Conservation (phyloP, 78 protist species). For the Andalucia godoyi region DNA sequence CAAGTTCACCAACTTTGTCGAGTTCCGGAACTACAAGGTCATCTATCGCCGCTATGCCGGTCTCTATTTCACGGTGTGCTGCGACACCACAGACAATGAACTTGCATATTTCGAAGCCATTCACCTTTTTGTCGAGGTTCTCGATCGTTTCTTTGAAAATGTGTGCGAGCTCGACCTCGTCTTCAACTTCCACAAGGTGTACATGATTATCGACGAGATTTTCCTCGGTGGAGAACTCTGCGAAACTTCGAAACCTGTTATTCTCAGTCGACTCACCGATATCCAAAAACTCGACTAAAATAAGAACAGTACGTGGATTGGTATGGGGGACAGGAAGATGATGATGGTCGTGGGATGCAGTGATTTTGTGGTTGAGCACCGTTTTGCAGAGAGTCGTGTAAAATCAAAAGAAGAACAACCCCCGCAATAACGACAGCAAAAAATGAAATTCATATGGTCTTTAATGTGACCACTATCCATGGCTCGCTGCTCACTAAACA, state of each 20-base stretch:
- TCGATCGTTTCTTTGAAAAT: slow-evolving; percentile 88
- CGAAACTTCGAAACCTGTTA: slow-evolving; percentile 73
- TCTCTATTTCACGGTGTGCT: slow-evolving; percentile 82
- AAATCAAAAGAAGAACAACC: no score
- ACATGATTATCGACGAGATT: slow-evolving; percentile 87
- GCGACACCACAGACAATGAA: slow-evolving; percentile 88
- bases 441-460: no score
- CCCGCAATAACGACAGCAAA: no score
- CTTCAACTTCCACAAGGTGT: slow-evolving; percentile 86
- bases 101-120: slow-evolving; percentile 81
- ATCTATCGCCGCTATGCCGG: slow-evolving; percentile 93
- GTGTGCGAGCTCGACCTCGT: slow-evolving; percentile 97
- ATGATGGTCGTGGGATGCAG: no score
- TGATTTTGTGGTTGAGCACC: no score
- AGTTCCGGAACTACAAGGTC: slow-evolving; percentile 68
- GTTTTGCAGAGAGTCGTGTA: no score
- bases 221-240: slow-evolving; percentile 94
- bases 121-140: slow-evolving; percentile 90
- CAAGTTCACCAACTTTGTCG: slow-evolving; percentile 92
- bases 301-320: no score
- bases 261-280: slow-evolving; percentile 15
- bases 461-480: no score
- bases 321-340: no score
- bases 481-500: no score
- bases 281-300: slow-evolving; percentile 15